Percentiles rank a stretch among this genome's conserved stretches.
Evolutionary conservation across 2,329 filamentous ascomycete species (phyloP).

Genomic region (Anisogramma anomala): DNA sequence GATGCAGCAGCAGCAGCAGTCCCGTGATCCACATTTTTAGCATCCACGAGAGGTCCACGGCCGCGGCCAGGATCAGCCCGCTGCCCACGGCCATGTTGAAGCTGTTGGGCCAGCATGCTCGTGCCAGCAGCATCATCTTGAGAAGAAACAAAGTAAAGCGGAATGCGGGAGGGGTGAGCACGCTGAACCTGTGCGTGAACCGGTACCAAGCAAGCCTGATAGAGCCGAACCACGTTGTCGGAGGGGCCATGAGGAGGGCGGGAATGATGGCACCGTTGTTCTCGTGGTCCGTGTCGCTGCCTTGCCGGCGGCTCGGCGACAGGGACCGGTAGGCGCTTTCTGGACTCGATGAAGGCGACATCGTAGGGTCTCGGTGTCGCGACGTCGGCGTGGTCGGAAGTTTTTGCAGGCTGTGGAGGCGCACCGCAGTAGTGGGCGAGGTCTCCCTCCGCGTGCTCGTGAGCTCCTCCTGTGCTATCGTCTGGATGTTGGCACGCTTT

Average conservation of each 20-base stretch:
- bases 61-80: slow-evolving; percentile 57
- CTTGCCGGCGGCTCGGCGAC: slow-evolving; percentile 14
- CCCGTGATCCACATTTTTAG: slow-evolving; percentile 6
- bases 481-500: slow-evolving; percentile 24
- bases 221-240: slow-evolving; percentile 25
- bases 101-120: slow-evolving; percentile 61
- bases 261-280: slow-evolving; percentile 19
- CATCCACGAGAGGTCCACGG: slow-evolving; percentile 41
- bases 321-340: slow-evolving; percentile 20
- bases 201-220: slow-evolving; percentile 18
- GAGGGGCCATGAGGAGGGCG: slow-evolving; percentile 40
- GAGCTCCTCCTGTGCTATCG: slow-evolving; percentile 23
- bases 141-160: slow-evolving; percentile 53
- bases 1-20: slow-evolving; percentile 6
- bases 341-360: slow-evolving; percentile 31
- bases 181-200: background rate
- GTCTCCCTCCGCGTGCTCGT: slow-evolving; percentile 17
- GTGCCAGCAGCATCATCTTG: slow-evolving; percentile 55
- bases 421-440: slow-evolving; percentile 20
- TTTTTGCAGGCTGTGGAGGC: slow-evolving; percentile 23
- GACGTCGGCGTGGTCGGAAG: slow-evolving; percentile 22
- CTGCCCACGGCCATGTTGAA: slow-evolving; percentile 53
- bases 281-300: slow-evolving; percentile 2
- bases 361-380: slow-evolving; percentile 22
- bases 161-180: slow-evolving; percentile 20